Conservation (phyloP, 345 rosid species). For the Nasturtium officinale region DNA sequence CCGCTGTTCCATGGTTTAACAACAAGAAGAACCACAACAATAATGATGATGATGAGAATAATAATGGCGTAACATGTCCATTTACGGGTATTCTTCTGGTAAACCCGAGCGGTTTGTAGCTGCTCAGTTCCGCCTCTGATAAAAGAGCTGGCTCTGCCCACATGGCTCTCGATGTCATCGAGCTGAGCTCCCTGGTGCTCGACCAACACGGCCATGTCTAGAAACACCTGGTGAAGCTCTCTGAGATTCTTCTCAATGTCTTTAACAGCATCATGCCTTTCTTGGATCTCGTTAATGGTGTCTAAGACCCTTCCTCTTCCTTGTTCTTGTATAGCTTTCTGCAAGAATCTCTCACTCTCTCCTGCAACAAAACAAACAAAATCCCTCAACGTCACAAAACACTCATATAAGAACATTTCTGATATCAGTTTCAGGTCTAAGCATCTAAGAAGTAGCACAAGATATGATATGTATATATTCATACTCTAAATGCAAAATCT, state of each 20-base stretch:
- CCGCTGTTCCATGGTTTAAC: slow-evolving; percentile 61
- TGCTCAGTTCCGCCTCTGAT: slow-evolving; percentile 61
- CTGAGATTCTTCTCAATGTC: slow-evolving; percentile 75
- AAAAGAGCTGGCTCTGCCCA: slow-evolving; percentile 70
- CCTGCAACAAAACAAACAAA: slow-evolving; percentile 47
- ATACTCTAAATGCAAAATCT: background rate
- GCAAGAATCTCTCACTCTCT: slow-evolving; percentile 85
- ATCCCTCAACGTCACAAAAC: slow-evolving; percentile 12
- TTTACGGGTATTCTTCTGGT: slow-evolving; percentile 77
- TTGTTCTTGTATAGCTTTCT: slow-evolving; percentile 90
- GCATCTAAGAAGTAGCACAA: slow-evolving; percentile 12
- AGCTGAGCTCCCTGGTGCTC: slow-evolving; percentile 76
- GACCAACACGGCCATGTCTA: slow-evolving; percentile 86
- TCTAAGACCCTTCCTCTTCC: slow-evolving; percentile 81
- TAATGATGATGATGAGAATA: slow-evolving; percentile 62
- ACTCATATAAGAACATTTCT: slow-evolving; percentile 2
- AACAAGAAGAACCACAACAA: slow-evolving; percentile 58
- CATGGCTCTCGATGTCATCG: slow-evolving; percentile 81
- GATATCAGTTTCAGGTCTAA: background rate
- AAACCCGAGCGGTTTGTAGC: slow-evolving; percentile 60
- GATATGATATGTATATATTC: background rate
- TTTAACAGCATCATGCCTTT: slow-evolving; percentile 86
- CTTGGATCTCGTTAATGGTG: slow-evolving; percentile 80
- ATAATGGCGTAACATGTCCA: slow-evolving; percentile 74
- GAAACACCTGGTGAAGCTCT: slow-evolving; percentile 88